Evolutionary conservation across 2,329 filamentous ascomycete species (phyloP), one percentile per base, ranked within the genome.

Genomic region (Albifimbria verrucaria): DNA sequence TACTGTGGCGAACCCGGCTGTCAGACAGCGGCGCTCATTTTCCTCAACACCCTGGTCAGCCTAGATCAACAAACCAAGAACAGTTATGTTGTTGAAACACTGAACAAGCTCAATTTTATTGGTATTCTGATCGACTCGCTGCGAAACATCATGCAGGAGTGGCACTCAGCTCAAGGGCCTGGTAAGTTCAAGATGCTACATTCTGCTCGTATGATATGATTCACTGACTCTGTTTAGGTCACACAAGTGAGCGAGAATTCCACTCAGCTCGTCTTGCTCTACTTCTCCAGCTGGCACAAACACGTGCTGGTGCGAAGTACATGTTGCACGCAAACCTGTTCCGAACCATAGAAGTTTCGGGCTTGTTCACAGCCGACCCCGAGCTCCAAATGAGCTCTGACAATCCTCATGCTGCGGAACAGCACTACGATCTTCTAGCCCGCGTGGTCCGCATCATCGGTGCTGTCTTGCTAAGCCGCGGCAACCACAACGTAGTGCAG

Each of bases 281-380:
- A 17, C 81, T 99, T 23, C 80, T 96, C 22, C 87, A 92, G 58
- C 82, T 97, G 49, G 89, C 89, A 51, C 90, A 96, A 68, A 93
- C 88, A 2, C 86, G 89, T 53, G 76, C 81, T n/a, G 95, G 94
- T 24, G 92, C 94, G 46, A 88, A 87, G 53, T 85, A 90, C 57
- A 85, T 97, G n/a, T 79, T 97, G 42, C 92, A 95, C 63, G 89
- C 90, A 9, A 93, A 93, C 56, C 80, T 99, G 5, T 93, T 99
- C 75, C 82, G 87, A 44, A 82, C 90, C 0, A 76, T 97, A 24
- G 88, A 89, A 57, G 83, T 88, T 52, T 96, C 92, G 1, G 84
- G 86, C n/a, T 80, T 97, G 21, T 99, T 97, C 68, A 79, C 86
- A 9, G 89, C 89, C 12, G 94, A 99, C 68, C 94, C 94, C 1